A percentile compares a stretch with the other conserved stretches of the same genome.
Conservation (phyloP, 805 yeast genomes). For the Candida fluviatilis region DNA sequence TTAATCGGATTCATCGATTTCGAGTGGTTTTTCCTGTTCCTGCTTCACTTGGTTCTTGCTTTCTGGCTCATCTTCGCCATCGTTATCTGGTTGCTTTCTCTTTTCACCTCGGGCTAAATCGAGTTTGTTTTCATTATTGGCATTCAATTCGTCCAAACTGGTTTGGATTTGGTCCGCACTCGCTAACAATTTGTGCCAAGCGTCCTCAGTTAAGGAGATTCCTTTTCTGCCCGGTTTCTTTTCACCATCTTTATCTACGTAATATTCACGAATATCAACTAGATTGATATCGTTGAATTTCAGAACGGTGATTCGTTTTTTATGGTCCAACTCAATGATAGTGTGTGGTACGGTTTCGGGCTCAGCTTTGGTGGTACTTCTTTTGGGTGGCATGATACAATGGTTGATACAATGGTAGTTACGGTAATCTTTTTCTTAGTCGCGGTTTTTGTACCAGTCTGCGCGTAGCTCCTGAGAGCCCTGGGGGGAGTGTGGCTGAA, state of each 20-base stretch:
- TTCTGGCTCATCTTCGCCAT: neutral
- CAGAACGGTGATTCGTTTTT: constrained; percentile 69
- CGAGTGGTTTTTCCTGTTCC: neutral
- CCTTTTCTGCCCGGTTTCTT: constrained; percentile 82
- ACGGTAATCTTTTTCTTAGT: no score
- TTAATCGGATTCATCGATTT: no score
- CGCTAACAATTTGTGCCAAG: constrained; percentile 49
- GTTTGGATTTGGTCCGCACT: constrained; percentile 44
- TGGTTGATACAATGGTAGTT: no score
- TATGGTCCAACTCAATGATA: constrained; percentile 28
- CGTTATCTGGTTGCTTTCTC: neutral
- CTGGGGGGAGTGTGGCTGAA: no score
- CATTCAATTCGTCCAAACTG: constrained; percentile 41
- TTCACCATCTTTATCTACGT: constrained; percentile 50
- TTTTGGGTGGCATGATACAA: no score
- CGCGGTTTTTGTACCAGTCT: no score
- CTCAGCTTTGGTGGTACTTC: no score
- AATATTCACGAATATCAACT: constrained; percentile 84
- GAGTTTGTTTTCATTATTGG: no score
- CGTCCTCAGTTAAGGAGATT: constrained; percentile 53
- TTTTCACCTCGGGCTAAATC: no score
- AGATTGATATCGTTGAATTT: constrained; percentile 62
- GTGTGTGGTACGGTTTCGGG: no score
- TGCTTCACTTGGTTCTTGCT: neutral
- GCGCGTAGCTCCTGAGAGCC: no score